Evolutionary conservation across 2,329 filamentous ascomycete species (phyloP).

Genomic region (Fusarium musae): DNA sequence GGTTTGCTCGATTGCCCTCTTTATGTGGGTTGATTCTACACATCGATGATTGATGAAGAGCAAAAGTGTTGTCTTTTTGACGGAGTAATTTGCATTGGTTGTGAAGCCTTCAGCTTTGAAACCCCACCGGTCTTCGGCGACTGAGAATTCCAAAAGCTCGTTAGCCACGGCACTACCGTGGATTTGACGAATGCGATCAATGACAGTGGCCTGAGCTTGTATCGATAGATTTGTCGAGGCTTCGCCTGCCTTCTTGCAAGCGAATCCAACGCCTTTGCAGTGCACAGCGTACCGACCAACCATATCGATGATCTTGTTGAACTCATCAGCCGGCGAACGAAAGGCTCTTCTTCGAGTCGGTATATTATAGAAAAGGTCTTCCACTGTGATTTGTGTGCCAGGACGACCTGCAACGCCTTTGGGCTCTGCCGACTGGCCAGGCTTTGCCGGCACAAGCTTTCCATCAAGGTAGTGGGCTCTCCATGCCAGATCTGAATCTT

Average conservation of each 20-base stretch:
- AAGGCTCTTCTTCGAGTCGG: conserved; percentile 90
- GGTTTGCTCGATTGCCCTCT: conserved; percentile 90
- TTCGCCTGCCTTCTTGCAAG: conserved; percentile 96
- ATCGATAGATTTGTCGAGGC: conserved; percentile 84
- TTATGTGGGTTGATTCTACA: conserved; percentile 89
- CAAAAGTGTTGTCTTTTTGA: conserved; percentile 87
- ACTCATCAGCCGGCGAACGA: conserved; percentile 91
- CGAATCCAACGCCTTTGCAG: conserved; percentile 90
- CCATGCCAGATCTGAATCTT: conserved; percentile 88
- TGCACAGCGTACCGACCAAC: conserved; percentile 94
- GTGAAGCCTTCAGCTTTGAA: conserved; percentile 85
- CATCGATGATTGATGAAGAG: conserved; percentile 97
- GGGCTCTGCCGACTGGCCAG: conserved; percentile 86
- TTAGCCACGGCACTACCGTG: conserved; percentile 87
- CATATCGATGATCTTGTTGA: conserved; percentile 96
- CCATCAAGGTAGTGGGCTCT: conserved; percentile 88
- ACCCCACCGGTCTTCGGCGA: conserved; percentile 80
- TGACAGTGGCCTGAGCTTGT: conserved; percentile 74
- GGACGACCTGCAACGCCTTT: conserved; percentile 87
- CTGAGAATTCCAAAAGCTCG: conserved; percentile 82
- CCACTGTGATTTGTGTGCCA: conserved; percentile 95
- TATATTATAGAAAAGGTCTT: conserved; percentile 97
- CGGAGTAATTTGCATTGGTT: conserved; percentile 94
- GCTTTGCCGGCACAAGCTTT: conserved; percentile 83
- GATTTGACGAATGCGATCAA: conserved; percentile 90